Evolutionary conservation across 805 yeast species (phyloP).

Genomic region (Barnettozyma siamensis): DNA sequence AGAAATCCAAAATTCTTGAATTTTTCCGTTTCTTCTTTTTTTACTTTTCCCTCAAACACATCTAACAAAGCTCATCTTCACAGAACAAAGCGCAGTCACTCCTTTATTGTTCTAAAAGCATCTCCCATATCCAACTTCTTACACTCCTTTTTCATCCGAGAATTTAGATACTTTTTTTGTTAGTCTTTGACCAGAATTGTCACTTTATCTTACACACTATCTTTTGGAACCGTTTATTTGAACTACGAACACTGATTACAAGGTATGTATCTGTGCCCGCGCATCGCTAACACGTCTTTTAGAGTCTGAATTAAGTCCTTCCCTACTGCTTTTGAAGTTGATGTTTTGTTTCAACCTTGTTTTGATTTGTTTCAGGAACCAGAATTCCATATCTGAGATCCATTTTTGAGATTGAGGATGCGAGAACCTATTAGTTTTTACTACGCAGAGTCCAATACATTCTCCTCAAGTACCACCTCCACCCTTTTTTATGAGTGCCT

Average conservation of each 20-base stretch:
- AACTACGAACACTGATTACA: neutral
- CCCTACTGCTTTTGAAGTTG: no score
- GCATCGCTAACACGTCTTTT: neutral
- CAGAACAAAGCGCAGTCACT: slow-evolving; percentile 1
- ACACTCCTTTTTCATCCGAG: slow-evolving; percentile 26
- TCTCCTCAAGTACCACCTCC: no score
- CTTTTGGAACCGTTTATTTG: neutral
- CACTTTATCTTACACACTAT: neutral
- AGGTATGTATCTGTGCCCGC: neutral
- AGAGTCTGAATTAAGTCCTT: no score
- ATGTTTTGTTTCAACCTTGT: no score
- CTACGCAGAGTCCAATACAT: no score
- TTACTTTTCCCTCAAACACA: neutral
- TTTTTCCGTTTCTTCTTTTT: neutral
- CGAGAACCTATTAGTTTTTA: no score
- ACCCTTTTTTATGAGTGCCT: no score
- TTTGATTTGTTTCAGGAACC: no score
- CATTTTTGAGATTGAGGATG: no score
- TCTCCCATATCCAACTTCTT: slow-evolving; percentile 27
- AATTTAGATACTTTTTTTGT: slow-evolving; percentile 2
- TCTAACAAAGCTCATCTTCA: neutral
- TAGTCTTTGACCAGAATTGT: no score
- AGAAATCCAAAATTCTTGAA: no score
- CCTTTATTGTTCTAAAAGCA: slow-evolving; percentile 6
- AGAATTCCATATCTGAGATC: no score